phyloP scores from a whole-genome alignment of 2,329 filamentous ascomycete genomes.

The Trichoderma semiorbis region DNA sequence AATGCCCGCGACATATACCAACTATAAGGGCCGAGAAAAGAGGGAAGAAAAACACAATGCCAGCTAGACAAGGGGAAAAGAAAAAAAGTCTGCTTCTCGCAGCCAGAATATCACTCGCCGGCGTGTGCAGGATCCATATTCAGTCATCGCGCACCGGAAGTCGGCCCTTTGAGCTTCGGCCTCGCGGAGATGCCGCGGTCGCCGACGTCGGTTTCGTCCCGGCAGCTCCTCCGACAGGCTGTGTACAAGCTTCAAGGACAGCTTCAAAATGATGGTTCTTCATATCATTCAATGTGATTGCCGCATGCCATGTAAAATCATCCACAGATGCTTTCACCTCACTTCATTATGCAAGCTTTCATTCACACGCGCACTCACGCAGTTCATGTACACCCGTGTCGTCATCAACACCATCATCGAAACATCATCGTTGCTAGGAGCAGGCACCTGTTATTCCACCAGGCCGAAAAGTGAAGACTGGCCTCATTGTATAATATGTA shows the following conservation, averaged over 20 bases:
- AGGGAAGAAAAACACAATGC: background rate
- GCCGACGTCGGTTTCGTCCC: background rate
- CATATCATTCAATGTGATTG: background rate
- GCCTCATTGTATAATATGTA: background rate
- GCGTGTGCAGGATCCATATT: background rate
- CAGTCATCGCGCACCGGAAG: background rate
- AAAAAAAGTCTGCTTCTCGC: background rate
- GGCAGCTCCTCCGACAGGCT: background rate
- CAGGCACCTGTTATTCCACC: background rate
- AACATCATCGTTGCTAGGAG: background rate
- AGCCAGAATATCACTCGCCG: background rate
- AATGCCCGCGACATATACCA: background rate
- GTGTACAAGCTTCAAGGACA: background rate
- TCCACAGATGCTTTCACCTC: background rate
- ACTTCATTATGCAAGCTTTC: background rate
- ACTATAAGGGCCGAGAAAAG: background rate
- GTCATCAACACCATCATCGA: background rate
- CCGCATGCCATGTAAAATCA: background rate
- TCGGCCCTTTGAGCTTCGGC: conserved; percentile 4
- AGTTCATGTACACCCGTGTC: background rate
- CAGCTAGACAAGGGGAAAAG: background rate
- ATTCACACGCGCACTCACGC: background rate
- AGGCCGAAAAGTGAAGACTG: background rate
- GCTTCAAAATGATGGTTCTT: background rate
- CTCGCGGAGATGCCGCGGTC: conserved; percentile 3